Evolutionary conservation across 139 green algal genomes (phyloP), one percentile per base, ranked within the genome.

Genomic region (Monoraphidium neglectum): DNA sequence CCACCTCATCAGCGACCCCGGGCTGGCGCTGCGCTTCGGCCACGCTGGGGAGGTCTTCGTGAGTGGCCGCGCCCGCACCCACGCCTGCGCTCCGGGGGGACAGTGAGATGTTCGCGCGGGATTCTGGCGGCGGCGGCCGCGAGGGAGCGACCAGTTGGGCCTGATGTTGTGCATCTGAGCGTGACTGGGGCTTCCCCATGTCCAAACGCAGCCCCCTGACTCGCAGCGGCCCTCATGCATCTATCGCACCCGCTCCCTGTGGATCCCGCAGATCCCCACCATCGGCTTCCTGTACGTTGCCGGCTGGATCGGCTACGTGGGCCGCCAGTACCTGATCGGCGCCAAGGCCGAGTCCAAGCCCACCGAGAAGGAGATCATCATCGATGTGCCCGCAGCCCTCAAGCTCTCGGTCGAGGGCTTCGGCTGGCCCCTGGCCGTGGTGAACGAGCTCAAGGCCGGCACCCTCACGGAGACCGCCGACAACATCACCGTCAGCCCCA

Each of bases 251-350:
- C n/a, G n/a, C n/a, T 36, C 30, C 66, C 30, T 33, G 24, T 18
- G 8, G 24, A 43, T 36, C 40, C 15, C 43, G 81, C 88, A 95
- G 90, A 92, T 97, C 81, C 95, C 95, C 72, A 97, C 96, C 76
- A 77, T 98, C 77, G 94, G 91, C 71, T 99, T 99, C 93, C 87
- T 99, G 69, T 99, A 99, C 88, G 88, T 98, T 61, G 94, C 96
- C 74, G 96, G 96, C 72, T 98, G 91, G 85, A 98, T 99, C 82
- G 96, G 96, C 74, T 96, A 93, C 73, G 90, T 95, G 1, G 96
- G 96, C 78, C 91, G 93, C 78, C 76, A 93, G 72, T 99, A 99
- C 94, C 80, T 99, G 59, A 86, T 87, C 43, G 46, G 62, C 23
- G 74, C 77, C 21, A 78, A 79, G 64, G 56, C 37, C 24, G 80